These are phyloP conservation scores for Saccharomycopsis olivae DNA, from an alignment of 805 yeast species.

Conservation along the genomic window DNA sequence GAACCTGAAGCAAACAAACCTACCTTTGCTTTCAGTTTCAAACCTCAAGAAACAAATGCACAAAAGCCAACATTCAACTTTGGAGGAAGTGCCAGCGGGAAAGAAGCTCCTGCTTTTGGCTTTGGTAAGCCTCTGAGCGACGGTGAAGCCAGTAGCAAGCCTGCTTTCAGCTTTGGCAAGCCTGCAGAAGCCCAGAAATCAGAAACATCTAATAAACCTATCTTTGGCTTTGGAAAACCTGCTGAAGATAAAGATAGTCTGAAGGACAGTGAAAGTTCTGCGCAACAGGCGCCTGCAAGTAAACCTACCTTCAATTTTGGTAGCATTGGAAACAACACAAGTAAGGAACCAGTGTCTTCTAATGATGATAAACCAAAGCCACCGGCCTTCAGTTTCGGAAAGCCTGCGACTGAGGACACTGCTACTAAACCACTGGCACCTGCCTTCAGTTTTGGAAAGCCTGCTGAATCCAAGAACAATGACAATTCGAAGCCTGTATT, in stretches of 20 bases:
- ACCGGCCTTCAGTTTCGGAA: constrained; percentile 5
- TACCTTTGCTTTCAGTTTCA: no score
- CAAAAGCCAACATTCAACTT: no score
- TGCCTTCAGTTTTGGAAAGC: constrained; percentile 3
- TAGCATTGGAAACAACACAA: neutral
- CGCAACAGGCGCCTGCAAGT: neutral
- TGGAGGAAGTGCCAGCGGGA: no score
- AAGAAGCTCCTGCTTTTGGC: constrained; percentile 3
- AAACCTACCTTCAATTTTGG: constrained; percentile 13
- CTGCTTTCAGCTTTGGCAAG: constrained; percentile 5
- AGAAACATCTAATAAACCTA: neutral
- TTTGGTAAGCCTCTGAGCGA: neutral
- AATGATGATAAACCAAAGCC: no score
- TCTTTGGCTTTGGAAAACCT: neutral
- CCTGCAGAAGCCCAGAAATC: neutral
- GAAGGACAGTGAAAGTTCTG: no score
- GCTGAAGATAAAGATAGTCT: constrained; percentile 1
- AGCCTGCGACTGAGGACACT: no score
- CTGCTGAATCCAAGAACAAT: no score
- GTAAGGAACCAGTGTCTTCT: neutral
- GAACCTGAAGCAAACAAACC: no score
- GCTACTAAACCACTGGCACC: no score
- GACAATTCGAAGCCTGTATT: constrained; percentile 1
- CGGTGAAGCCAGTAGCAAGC: neutral
- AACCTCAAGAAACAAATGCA: neutral